Conservation (phyloP, 108 stramenopile species). For the Conticribra guillardii region DNA sequence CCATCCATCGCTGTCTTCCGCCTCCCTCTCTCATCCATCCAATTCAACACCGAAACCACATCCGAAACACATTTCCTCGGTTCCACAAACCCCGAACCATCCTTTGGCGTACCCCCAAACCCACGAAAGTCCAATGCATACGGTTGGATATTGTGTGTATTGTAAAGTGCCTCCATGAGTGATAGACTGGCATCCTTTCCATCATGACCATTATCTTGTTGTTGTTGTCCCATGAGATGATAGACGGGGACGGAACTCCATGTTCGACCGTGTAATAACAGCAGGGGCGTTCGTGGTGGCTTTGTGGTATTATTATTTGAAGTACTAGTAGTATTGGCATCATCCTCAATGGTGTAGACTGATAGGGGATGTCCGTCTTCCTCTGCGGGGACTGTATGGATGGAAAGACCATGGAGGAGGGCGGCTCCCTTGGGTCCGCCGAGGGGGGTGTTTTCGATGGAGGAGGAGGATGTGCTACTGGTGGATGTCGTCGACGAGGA, state of each 20-base stretch:
- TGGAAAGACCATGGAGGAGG: slow-evolving; percentile 78
- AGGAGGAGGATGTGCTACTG: no score
- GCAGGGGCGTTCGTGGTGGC: slow-evolving; percentile 64
- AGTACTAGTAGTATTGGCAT: no score
- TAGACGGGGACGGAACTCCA: slow-evolving; percentile 91
- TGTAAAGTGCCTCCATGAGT: slow-evolving; percentile 71
- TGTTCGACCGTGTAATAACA: slow-evolving; percentile 86
- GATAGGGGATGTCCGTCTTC: slow-evolving; percentile 76
- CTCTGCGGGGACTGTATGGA: slow-evolving; percentile 65
- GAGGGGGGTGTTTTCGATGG: no score
- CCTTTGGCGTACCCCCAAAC: slow-evolving; percentile 84
- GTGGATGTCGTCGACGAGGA: no score
- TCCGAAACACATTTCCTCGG: slow-evolving; percentile 79
- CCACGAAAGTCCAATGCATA: slow-evolving; percentile 92
- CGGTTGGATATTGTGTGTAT: slow-evolving; percentile 59
- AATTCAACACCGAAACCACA: slow-evolving; percentile 76
- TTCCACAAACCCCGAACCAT: slow-evolving; percentile 63
- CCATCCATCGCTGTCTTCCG: not conserved
- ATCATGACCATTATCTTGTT: not conserved
- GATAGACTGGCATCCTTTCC: slow-evolving; percentile 21
- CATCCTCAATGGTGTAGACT: slow-evolving; percentile 68
- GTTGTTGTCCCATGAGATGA: slow-evolving; percentile 52
- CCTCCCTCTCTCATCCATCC: slow-evolving; percentile 52
- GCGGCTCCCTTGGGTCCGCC: no score
- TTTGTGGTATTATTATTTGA: no score